Evolutionary conservation across 495 filamentous ascomycete genomes (phyloP).

Genomic region (Penicillium nucicola): DNA sequence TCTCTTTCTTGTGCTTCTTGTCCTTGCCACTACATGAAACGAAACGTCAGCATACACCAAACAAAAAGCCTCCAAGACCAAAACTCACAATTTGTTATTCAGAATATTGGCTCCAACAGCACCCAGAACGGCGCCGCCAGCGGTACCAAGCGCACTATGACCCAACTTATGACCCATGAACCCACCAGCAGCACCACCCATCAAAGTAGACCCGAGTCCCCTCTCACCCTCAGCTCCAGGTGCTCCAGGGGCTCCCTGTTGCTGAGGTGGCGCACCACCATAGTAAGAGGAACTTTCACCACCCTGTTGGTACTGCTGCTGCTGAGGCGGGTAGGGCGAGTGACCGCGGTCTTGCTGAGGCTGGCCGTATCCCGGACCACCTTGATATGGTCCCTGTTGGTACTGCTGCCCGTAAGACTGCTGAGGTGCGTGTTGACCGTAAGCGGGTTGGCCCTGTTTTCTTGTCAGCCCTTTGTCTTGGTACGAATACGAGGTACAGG

Average conservation of each 20-base stretch:
- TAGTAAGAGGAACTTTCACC: constrained; percentile 21
- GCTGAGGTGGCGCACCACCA: constrained; percentile 5
- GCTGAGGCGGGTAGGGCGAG: constrained; percentile 31
- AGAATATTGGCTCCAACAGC: constrained; percentile 41
- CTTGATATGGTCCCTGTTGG: constrained; percentile 19
- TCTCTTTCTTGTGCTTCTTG: constrained; percentile 32
- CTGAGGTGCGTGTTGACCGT: constrained; percentile 9
- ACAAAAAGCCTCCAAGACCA: too few relatives aligned
- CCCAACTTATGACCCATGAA: constrained; percentile 42
- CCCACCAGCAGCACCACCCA: constrained; percentile 43
- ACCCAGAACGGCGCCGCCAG: constrained; percentile 41
- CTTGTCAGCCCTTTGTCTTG: not conserved
- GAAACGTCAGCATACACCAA: constrained; percentile 8
- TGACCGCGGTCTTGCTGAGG: constrained; percentile 26
- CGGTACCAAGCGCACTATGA: constrained; percentile 38
- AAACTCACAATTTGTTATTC: constrained; percentile 34
- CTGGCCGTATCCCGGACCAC: constrained; percentile 12
- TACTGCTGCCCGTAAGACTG: constrained; percentile 12
- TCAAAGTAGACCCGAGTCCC: constrained; percentile 41
- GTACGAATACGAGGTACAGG: not conserved
- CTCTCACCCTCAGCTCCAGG: constrained; percentile 32
- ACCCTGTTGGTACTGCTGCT: constrained; percentile 23
- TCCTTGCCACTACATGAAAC: constrained; percentile 15
- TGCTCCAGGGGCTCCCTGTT: constrained; percentile 15
- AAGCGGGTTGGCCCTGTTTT: constrained; percentile 18